phyloP scores from a whole-genome alignment of 805 yeast genomes.

The Ogataea henricii region DNA sequence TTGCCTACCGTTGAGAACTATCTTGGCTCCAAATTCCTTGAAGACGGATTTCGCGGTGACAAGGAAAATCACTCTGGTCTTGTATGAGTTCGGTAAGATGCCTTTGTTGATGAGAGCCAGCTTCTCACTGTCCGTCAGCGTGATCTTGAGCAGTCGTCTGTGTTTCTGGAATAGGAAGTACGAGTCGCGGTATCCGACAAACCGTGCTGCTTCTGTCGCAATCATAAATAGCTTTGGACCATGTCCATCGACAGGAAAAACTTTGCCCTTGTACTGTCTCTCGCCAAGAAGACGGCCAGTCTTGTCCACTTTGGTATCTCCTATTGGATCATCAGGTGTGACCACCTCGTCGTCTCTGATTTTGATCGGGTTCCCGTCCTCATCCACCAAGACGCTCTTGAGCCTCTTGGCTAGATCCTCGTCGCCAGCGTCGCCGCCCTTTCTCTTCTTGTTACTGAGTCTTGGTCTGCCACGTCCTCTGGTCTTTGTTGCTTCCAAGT shows the following conservation, averaged over 20 bases:
- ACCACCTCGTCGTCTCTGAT: constrained; percentile 77
- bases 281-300: constrained; percentile 71
- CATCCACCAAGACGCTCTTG: constrained; percentile 44
- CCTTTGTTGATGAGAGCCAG: constrained; percentile 79
- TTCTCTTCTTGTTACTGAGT: constrained; percentile 26
- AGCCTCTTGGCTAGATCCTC: constrained; percentile 36
- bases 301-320: constrained; percentile 69
- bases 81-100: constrained; percentile 84
- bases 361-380: constrained; percentile 64
- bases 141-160: constrained; percentile 68
- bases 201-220: constrained; percentile 93
- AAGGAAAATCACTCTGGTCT: constrained; percentile 84
- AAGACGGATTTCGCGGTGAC: constrained; percentile 89
- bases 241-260: constrained; percentile 62
- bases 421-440: constrained; percentile 30
- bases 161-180: constrained; percentile 88
- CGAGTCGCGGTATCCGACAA: constrained; percentile 92
- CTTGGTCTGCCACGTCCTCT: constrained; percentile 37
- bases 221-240: constrained; percentile 84
- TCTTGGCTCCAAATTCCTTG: constrained; percentile 88
- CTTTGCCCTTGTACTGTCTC: constrained; percentile 70
- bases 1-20: constrained; percentile 76
- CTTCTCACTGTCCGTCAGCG: constrained; percentile 76
- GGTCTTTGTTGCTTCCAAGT: constrained; percentile 22
- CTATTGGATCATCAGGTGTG: constrained; percentile 74